Base-by-base conservation (phyloP, 1,284 basidiomycete species). In the Apiotrichum gracile region DNA sequence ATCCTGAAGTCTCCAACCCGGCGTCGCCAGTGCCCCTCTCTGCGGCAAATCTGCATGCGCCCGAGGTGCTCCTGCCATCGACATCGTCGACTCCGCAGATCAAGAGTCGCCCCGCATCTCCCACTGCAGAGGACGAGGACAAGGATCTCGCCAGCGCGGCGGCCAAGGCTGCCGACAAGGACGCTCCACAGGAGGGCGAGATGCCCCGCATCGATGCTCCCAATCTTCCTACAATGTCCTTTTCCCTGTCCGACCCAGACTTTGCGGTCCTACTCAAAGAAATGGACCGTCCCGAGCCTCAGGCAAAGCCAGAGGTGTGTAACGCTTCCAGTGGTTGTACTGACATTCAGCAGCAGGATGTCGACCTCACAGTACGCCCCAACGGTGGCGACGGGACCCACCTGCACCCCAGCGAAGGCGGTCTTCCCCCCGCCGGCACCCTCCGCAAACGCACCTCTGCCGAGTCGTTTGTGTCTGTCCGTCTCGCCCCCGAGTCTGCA, bases 211-310 rank as follows among this genome's bases (percentile, higher is more conserved):
- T 75, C n/a, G 66, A 67, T 24, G 67, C 73, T 1, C 72, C 73
- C 16, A 61, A 62, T 25, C 56, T 74, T 3, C 69, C 72, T 10
- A 68, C 67, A 10, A 71, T 77, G 63, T 69, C 69, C 13, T 77
- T 75, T 58, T 73, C 72, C 12, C 54, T 76, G 2, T 73, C 73
- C 19, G 74, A 76, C 52, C 73, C 75, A 3, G 74, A 76, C 58
- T 77, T 77, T 64, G 73, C 74, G 4, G 47, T 66, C 13, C 65
- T 77, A 17, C 61, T 77, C 21, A 70, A 70, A 43, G 66, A 66
- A 27, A 70, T 69, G 38, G 66, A 70, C 45, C 27, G 33, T 14
- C 10, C 34, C 29, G 6, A 40, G n/a, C 16, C 27, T 24, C 7
- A 49, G 27, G 41, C 25, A 12, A 50, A 31, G 21, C 33, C 19